Base-by-base conservation (phyloP, 1,284 basidiomycete genomes). In the Irpex rosettiformis region DNA sequence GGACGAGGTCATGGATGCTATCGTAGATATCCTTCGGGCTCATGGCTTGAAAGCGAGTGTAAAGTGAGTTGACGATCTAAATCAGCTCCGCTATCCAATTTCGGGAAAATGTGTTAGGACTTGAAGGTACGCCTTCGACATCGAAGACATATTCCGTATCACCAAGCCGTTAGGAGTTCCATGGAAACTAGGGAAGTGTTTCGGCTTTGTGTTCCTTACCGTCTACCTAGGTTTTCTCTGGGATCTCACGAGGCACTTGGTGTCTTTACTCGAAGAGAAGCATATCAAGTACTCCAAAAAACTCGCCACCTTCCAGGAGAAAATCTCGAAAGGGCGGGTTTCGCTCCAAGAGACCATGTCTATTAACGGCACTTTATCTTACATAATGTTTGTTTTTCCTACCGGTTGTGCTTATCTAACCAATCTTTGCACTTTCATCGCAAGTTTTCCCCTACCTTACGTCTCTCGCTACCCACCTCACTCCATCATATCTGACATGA, bases 301-400 rank as follows among this genome's bases (percentile, higher is more conserved):
- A 18, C 6, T 47, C 13, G 43, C 6, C 8, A 7, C 6, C 21
- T 47, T 47, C 43, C 6, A 8, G 48, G 0, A 68, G 67, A 18
- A 69, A 68, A 0, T 71, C 76, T 0, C 18, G 64, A 22, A 22
- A 13, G 7, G 8, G 1, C 25, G 22, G 0, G 62, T 65, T 37
- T 28, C 61, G 0, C 57, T 67, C 16, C 21, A 57, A 2, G 67
- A 72, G 16, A 62, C 67, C 2, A 56, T 64, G 55, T 63, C 63
- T 0, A 71, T 47, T 75, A 78, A n/a, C n/a, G n/a, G n/a, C n/a
- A n/a, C n/a, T n/a, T n/a, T n/a, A n/a, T n/a, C n/a, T n/a, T n/a
- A n/a, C 58, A 64, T 73, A 2, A 54, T 71, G 1, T 74, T 75
- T 22, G 67, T 76, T 29, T 21, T 45, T 28, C 54, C 54, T 8